Percentiles rank a stretch among this genome's conserved stretches.
These are phyloP conservation scores for Lepidium africanum DNA, from an alignment of 345 rosid genomes.

Conservation along the genomic window DNA sequence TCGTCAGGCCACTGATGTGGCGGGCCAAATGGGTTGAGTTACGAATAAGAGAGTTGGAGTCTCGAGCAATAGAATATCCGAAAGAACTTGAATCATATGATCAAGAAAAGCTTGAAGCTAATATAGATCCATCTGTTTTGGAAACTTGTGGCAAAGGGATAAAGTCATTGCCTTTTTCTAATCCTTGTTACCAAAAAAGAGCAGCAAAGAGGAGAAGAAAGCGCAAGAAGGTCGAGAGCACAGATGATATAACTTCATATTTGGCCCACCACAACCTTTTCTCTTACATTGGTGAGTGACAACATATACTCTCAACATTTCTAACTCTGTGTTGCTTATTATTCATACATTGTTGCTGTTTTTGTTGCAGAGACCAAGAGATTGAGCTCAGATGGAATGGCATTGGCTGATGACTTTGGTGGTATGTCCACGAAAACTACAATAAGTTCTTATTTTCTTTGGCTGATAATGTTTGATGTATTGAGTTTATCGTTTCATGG, in stretches of 20 bases:
- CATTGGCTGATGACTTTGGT: slow-evolving; percentile 52
- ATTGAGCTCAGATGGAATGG: slow-evolving; percentile 48
- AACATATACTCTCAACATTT: not conserved
- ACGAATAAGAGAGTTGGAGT: slow-evolving; percentile 62
- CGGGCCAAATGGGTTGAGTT: slow-evolving; percentile 87
- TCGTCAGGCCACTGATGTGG: slow-evolving; percentile 82
- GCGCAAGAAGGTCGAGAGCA: slow-evolving; percentile 65
- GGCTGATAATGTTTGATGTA: slow-evolving; percentile 12
- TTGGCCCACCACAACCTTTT: slow-evolving; percentile 61
- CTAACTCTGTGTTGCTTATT: not conserved
- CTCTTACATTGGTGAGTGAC: slow-evolving; percentile 53
- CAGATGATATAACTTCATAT: slow-evolving; percentile 42
- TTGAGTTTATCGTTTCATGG: slow-evolving; percentile 1
- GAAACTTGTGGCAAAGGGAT: slow-evolving; percentile 51
- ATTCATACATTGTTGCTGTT: not conserved
- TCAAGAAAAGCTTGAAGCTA: slow-evolving; percentile 35
- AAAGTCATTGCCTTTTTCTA: slow-evolving; percentile 62
- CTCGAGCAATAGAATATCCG: slow-evolving; percentile 52
- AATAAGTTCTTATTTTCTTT: not conserved
- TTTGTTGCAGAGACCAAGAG: slow-evolving; percentile 58
- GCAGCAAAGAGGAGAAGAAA: slow-evolving; percentile 62
- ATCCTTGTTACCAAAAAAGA: slow-evolving; percentile 42
- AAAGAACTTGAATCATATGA: slow-evolving; percentile 45
- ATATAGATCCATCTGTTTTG: slow-evolving; percentile 31
- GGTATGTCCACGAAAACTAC: slow-evolving; percentile 8